phyloP scores from a whole-genome alignment of 352 stramenopile genomes.

The Phytophthora cajani region DNA sequence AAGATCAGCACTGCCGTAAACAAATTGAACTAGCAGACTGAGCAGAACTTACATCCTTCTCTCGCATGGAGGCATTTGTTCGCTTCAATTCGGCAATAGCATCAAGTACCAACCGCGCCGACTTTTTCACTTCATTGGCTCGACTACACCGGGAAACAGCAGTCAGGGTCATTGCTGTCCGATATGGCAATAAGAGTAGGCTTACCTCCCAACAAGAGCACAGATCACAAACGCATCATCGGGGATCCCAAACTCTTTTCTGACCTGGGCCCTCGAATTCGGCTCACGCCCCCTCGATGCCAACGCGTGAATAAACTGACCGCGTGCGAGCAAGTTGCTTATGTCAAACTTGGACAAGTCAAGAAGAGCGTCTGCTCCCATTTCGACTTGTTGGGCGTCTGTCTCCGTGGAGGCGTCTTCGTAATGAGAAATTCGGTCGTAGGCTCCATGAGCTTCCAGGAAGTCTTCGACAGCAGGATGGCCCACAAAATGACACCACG shows the following conservation, averaged over 20 bases:
- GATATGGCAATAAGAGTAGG: background rate
- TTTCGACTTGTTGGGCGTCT: background rate
- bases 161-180: background rate
- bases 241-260: slow-evolving; percentile 37
- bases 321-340: slow-evolving; percentile 15
- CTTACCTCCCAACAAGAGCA: slow-evolving; percentile 71
- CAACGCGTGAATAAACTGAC: slow-evolving; percentile 29
- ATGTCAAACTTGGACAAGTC: slow-evolving; percentile 31
- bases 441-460: slow-evolving; percentile 53
- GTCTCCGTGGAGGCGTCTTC: background rate
- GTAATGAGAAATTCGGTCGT: slow-evolving; percentile 16
- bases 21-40: background rate
- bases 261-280: slow-evolving; percentile 1
- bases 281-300: slow-evolving; percentile 18
- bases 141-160: slow-evolving; percentile 40
- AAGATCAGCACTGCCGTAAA: background rate
- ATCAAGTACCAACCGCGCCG: slow-evolving; percentile 45
- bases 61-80: background rate
- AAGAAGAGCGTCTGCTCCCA: slow-evolving; percentile 34
- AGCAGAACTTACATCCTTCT: slow-evolving; percentile 17
- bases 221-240: slow-evolving; percentile 58
- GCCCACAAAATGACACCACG: slow-evolving; percentile 70
- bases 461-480: slow-evolving; percentile 79
- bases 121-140: slow-evolving; percentile 63
- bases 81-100: slow-evolving; percentile 48